Percentiles rank a stretch among this genome's conserved stretches.
Conservation (phyloP, 2,329 filamentous ascomycete species). For the Diaporthe sp. region DNA sequence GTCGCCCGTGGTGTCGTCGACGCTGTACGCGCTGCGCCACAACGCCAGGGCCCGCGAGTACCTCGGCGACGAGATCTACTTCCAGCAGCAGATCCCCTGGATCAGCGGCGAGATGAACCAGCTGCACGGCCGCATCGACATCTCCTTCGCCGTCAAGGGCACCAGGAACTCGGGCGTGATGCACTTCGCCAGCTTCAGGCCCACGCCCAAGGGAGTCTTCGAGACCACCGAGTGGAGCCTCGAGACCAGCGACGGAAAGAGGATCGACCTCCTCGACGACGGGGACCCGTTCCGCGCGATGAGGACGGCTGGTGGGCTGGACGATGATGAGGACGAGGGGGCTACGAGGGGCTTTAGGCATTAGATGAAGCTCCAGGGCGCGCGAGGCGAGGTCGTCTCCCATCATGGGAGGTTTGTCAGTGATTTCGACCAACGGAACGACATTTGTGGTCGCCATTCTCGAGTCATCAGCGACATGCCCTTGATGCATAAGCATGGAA, state of each 20-base stretch:
- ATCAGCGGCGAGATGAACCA: conserved; percentile 93
- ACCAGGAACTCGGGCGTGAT: conserved; percentile 79
- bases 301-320: conserved; percentile 13
- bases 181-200: conserved; percentile 83
- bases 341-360: conserved; percentile 63
- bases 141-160: conserved; percentile 88
- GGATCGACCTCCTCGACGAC: conserved; percentile 81
- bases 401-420: background rate
- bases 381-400: no score
- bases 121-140: conserved; percentile 90
- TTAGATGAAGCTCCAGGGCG: conserved; percentile 52
- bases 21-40: conserved; percentile 91
- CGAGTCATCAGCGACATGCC: background rate
- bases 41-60: conserved; percentile 80
- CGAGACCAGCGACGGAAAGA: conserved; percentile 71
- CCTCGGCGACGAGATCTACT: conserved; percentile 91
- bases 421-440: background rate
- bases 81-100: conserved; percentile 84
- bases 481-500: no score
- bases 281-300: conserved; percentile 73
- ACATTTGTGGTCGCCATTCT: background rate
- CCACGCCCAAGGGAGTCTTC: conserved; percentile 74
- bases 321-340: conserved; percentile 55
- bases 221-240: conserved; percentile 94
- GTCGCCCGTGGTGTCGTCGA: conserved; percentile 87